Conservation (phyloP, 1,284 basidiomycete genomes). For the Ganoderma multipileum region DNA sequence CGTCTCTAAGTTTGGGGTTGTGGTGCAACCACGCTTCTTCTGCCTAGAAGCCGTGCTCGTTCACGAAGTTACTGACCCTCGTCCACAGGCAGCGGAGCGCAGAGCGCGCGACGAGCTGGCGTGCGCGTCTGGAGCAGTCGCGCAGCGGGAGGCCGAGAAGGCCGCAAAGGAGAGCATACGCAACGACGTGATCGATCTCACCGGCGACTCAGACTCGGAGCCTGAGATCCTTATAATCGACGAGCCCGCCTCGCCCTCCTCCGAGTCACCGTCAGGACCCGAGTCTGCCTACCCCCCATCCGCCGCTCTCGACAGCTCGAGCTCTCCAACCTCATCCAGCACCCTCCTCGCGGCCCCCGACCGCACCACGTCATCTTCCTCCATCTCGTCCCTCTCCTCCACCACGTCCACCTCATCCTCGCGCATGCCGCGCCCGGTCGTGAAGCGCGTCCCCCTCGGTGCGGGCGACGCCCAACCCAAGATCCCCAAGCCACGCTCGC, state of each 20-base stretch:
- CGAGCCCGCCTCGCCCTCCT: slow-evolving; percentile 1
- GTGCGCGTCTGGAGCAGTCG: slow-evolving; percentile 68
- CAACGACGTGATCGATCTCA: slow-evolving; percentile 66
- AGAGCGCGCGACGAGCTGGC: slow-evolving; percentile 73
- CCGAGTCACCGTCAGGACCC: not conserved
- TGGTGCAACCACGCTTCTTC: slow-evolving; percentile 1
- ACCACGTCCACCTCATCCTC: slow-evolving; percentile 12
- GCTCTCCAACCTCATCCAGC: slow-evolving; percentile 11
- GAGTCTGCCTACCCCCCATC: not conserved
- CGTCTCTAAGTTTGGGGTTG: slow-evolving; percentile 35
- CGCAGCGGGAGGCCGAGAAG: slow-evolving; percentile 71
- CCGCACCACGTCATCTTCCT: slow-evolving; percentile 17
- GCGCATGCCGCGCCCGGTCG: slow-evolving; percentile 12
- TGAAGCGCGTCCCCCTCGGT: slow-evolving; percentile 24
- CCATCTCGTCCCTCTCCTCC: slow-evolving; percentile 16
- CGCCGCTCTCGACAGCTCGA: not conserved
- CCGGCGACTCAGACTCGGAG: slow-evolving; percentile 50
- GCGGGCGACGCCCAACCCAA: slow-evolving; percentile 23
- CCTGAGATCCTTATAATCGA: slow-evolving; percentile 35
- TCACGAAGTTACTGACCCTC: not conserved
- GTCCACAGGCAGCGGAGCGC: slow-evolving; percentile 80
- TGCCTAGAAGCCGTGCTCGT: not conserved
- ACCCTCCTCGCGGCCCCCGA: not conserved
- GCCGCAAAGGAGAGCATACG: slow-evolving; percentile 72
- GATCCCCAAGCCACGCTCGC: slow-evolving; percentile 29